Base-by-base conservation (phyloP, 768 basidiomycete genomes). In the Lactarius vividus region DNA sequence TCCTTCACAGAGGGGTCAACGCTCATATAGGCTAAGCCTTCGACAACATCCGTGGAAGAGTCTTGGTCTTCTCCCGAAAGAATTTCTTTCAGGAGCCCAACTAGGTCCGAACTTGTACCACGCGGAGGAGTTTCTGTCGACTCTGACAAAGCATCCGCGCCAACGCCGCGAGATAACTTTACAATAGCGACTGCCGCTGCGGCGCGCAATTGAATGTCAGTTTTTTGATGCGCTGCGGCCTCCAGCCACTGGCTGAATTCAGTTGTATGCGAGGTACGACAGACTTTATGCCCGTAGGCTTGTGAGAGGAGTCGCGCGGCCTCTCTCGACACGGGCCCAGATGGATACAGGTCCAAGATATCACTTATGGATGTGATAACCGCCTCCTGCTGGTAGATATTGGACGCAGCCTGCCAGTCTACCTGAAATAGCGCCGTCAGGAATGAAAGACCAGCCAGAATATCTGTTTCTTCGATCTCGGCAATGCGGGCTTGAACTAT, bases 351-450 rank as follows among this genome's bases (percentile, higher is more conserved):
- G 66, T 96, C 93, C 29, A 88, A 81, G 16, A 82, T 81, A 71
- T 94, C 92, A 72, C 85, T 80, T 59, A 94, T 76, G 54, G 82
- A 81, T 44, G 89, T 86, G 37, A 88, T 70, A 18, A 88, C 74
- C 4, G 85, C 87, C 65, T 91, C 88, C 58, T 81, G 79, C 42
- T 78, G 75, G 63, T 94, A 86, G 61, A 96, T 85, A 28, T 80
- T 70, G 11, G 86, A 79, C 11, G 91, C 93, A 1, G 85, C 78
- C 59, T 82, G 77, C 76, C 86, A 83, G 70, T 93, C 91, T n/a
- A 94, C 85, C 73, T 94, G 91, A 72, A 94, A 92, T 23, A 96
- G 78, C 0, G 91, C 91, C n/a, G 83, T 79, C 57, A 94, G 79
- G 74, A 93, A 88, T 1, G 85, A 82, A 44, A 89, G 75, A 13